Conservation (phyloP, 345 rosid genomes). For the Populus nigra region DNA sequence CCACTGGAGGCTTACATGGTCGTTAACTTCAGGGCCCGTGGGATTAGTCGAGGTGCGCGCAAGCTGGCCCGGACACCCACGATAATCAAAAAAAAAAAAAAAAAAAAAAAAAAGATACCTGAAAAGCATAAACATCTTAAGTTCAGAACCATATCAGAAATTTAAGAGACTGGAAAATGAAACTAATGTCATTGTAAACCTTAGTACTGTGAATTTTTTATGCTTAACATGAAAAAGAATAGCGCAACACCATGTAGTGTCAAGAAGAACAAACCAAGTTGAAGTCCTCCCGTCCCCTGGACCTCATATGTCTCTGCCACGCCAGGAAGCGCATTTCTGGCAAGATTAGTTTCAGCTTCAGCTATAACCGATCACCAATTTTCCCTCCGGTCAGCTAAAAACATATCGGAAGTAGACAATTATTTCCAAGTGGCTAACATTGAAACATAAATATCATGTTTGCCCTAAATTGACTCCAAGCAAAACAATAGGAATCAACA, state of each 20-base stretch:
- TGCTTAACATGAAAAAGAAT: not conserved
- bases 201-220: not conserved
- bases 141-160: constrained; percentile 1
- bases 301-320: constrained; percentile 87
- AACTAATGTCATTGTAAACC: not conserved
- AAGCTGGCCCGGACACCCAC: too few species aligned
- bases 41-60: too few species aligned
- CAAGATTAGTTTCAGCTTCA: constrained; percentile 98
- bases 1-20: too few species aligned
- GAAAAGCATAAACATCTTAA: constrained; percentile 20
- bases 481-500: not conserved
- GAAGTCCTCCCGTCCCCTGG: constrained; percentile 99
- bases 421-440: constrained; percentile 7
- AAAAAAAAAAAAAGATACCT: too few species aligned
- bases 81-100: too few species aligned
- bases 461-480: not conserved
- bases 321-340: constrained; percentile 89
- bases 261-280: constrained; percentile 64
- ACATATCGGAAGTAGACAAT: constrained; percentile 20
- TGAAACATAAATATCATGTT: not conserved
- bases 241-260: not conserved
- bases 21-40: too few species aligned
- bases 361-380: constrained; percentile 88
- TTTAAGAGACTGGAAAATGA: not conserved
- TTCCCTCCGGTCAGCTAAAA: constrained; percentile 84